These are phyloP conservation scores for Pseudogymnoascus sp. DNA, from an alignment of 2,329 filamentous ascomycete species.

Conservation along the genomic window DNA sequence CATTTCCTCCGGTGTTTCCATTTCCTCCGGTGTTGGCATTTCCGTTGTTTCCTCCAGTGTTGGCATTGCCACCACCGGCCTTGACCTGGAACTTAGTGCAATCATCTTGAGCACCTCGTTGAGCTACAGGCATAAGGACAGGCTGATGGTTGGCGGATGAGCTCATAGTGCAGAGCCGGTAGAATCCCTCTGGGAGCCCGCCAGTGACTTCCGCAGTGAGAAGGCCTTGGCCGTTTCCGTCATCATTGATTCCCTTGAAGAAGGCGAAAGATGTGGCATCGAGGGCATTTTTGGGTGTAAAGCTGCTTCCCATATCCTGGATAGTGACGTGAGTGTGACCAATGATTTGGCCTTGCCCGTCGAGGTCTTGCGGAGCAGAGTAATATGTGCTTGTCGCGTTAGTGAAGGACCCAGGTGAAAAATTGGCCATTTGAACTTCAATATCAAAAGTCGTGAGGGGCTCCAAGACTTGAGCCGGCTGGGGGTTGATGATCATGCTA, in stretches of 20 bases:
- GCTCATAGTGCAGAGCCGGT: conserved; percentile 37
- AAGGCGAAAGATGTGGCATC: conserved; percentile 30
- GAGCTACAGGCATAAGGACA: conserved; percentile 36
- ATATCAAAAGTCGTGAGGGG: conserved; percentile 24
- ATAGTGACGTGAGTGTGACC: conserved; percentile 34
- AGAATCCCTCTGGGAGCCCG: conserved; percentile 35
- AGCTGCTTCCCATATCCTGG: conserved; percentile 28
- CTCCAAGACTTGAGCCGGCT: conserved; percentile 21
- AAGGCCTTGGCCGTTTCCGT: conserved; percentile 32
- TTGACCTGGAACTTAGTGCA: conserved; percentile 36
- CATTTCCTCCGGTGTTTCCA: neutral
- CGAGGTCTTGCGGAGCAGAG: conserved; percentile 29
- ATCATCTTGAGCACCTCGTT: conserved; percentile 38
- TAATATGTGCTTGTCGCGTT: conserved; percentile 33
- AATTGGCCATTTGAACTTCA: conserved; percentile 27
- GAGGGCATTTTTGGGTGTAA: conserved; percentile 25
- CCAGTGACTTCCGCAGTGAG: conserved; percentile 30
- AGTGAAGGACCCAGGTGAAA: conserved; percentile 32
- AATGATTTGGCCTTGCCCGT: conserved; percentile 26
- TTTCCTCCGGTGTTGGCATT: neutral
- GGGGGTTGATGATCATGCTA: conserved; percentile 22
- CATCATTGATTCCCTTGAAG: conserved; percentile 36
- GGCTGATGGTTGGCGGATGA: conserved; percentile 36
- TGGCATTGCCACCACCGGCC: conserved; percentile 11
- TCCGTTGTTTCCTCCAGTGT: neutral